Base-by-base conservation (phyloP, 2,329 filamentous ascomycete genomes). In the Trichoderma gracile region DNA sequence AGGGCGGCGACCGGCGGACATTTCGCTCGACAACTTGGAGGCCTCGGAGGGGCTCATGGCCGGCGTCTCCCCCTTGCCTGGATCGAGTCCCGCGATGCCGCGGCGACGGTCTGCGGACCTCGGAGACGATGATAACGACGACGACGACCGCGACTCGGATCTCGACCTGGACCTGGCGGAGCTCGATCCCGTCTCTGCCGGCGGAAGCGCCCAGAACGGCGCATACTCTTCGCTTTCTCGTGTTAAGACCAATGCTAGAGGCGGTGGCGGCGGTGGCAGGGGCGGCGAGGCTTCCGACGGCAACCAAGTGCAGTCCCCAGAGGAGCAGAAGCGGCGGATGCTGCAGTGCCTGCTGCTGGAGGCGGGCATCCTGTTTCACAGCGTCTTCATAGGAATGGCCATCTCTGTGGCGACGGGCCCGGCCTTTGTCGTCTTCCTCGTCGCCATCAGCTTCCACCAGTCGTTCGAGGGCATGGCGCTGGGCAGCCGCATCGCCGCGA, bases 391-490 rank as follows among this genome's bases (percentile, higher is more conserved):
- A 70, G 91, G 91, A 67, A 93, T 94, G 90, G 90, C 91, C 4
- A 82, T 95, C 33, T 92, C 89, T 0, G 91, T 95, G 0, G 88
- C 91, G 0, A 92, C 90, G 0, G 91, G 91, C 0, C 89, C 90
- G 0, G 86, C 89, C 1, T 95, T 95, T 72, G 80, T 92, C 47
- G 89, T 94, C 14, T 90, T 95, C 68, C 80, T 95, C 0, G 82
- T 93, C 33, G 91, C 91, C 56, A 93, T 95, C 67, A 87, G 86
- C 68, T 93, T 94, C 76, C 91, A 95, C 72, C 90, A 96, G 78
- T 92, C 90, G 1, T 96, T 96, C 68, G 92, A 96, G 78, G 92
- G 92, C 2, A 86, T 96, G 15, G 92, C 92, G 0, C 84, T 96
- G 5, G 92, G 92, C 7, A 90, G 90, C 49, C 89, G 92, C 65